These are phyloP conservation scores for Deuterostichococcus epilithicus DNA, from an alignment of 139 green algal genomes.

Conservation along the genomic window DNA sequence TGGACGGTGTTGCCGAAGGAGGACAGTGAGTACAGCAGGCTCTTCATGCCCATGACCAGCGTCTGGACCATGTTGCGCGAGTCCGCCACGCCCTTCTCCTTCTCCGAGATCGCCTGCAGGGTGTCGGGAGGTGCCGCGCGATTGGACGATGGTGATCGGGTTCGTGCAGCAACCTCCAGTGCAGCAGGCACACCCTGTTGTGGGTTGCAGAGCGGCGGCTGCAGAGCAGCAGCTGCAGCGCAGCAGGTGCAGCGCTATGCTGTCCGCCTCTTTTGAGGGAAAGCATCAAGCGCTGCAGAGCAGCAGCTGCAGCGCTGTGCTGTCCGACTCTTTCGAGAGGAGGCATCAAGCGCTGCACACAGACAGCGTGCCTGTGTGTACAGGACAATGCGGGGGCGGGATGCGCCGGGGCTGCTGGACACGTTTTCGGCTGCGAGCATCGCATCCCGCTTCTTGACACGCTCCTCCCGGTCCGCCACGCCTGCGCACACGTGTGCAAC, in stretches of 20 bases:
- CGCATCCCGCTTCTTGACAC: background rate
- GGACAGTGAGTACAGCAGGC: constrained; percentile 58
- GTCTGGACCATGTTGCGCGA: constrained; percentile 43
- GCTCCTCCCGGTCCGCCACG: background rate
- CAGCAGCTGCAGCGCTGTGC: too few species aligned
- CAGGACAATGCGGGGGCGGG: background rate
- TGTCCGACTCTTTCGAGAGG: too few species aligned
- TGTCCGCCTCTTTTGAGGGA: too few species aligned
- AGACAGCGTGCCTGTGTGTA: background rate
- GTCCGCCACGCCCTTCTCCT: constrained; percentile 35
- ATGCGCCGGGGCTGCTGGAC: background rate
- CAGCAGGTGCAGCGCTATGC: too few species aligned
- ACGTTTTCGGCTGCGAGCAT: background rate
- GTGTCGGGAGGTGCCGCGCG: too few species aligned
- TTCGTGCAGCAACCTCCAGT: too few species aligned
- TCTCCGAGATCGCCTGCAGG: background rate
- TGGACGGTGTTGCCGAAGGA: constrained; percentile 37
- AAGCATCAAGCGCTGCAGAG: too few species aligned
- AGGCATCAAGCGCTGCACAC: too few species aligned
- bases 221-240: too few species aligned
- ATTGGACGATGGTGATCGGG: too few species aligned
- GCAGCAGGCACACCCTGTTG: too few species aligned
- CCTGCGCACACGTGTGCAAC: background rate
- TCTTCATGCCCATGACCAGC: constrained; percentile 65
- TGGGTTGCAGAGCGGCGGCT: too few species aligned